phyloP scores from a whole-genome alignment of 2,329 filamentous ascomycete species.

The Penicillium hesseltinei region DNA sequence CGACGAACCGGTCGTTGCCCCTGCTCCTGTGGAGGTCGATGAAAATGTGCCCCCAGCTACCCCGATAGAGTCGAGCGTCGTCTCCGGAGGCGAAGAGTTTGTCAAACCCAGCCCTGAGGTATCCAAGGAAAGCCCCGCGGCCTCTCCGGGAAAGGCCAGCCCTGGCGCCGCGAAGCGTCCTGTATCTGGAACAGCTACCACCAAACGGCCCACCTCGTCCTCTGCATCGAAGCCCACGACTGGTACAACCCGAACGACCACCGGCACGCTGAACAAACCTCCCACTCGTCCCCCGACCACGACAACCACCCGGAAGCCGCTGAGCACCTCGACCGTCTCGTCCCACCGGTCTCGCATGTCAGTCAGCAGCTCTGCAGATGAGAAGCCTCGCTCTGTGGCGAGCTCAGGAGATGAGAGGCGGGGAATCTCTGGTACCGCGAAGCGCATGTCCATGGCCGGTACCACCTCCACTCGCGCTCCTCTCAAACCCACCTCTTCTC shows the following conservation, averaged over 20 bases:
- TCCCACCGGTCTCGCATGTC: constrained; percentile 44
- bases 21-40: constrained; percentile 22
- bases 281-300: constrained; percentile 43
- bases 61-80: constrained; percentile 32
- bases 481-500: constrained; percentile 30
- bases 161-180: constrained; percentile 35
- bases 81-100: constrained; percentile 36
- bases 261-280: constrained; percentile 45
- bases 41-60: constrained; percentile 36
- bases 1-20: constrained; percentile 30
- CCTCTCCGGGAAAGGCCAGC: constrained; percentile 35
- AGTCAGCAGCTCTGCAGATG: constrained; percentile 45
- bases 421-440: constrained; percentile 44
- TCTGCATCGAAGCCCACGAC: constrained; percentile 32
- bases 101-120: constrained; percentile 37
- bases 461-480: constrained; percentile 37
- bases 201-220: constrained; percentile 39
- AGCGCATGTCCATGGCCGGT: constrained; percentile 46
- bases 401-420: constrained; percentile 48
- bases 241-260: constrained; percentile 28
- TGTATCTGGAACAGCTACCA: constrained; percentile 33
- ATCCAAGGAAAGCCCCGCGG: constrained; percentile 34
- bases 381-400: constrained; percentile 41
- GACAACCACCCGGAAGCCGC: constrained; percentile 35
- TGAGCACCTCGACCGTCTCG: constrained; percentile 36